A percentile compares a stretch with the other conserved stretches of the same genome.
phyloP scores from a whole-genome alignment of 1,139 yeast genomes.

The Hyphopichia khmerensis region DNA sequence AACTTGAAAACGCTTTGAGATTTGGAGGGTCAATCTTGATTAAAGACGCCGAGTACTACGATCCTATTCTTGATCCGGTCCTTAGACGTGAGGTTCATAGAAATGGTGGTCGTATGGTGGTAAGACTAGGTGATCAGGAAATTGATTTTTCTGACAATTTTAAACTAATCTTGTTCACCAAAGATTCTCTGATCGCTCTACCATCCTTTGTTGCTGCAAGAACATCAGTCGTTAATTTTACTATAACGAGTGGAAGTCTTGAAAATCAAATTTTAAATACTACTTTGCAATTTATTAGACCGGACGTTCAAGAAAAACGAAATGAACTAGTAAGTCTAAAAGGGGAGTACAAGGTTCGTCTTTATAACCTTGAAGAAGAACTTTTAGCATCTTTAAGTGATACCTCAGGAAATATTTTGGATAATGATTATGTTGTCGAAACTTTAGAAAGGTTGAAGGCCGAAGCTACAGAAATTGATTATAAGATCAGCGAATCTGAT shows the following conservation, averaged over 20 bases:
- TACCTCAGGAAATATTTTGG: conserved; percentile 64
- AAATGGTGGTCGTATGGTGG: conserved; percentile 69
- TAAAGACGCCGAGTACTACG: conserved; percentile 76
- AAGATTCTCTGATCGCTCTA: conserved; percentile 50
- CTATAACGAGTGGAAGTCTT: conserved; percentile 66
- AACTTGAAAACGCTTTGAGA: conserved; percentile 74
- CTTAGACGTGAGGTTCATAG: conserved; percentile 59
- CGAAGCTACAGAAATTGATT: conserved; percentile 57
- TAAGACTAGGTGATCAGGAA: conserved; percentile 60
- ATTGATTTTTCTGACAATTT: conserved; percentile 71
- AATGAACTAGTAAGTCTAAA: conserved; percentile 52
- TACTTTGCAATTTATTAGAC: conserved; percentile 55
- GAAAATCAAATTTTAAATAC: conserved; percentile 62
- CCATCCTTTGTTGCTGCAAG: conserved; percentile 62
- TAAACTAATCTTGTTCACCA: conserved; percentile 58
- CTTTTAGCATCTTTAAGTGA: conserved; percentile 59
- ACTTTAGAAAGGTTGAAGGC: conserved; percentile 65
- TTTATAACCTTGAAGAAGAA: conserved; percentile 59
- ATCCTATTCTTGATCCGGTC: conserved; percentile 68
- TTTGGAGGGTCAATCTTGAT: conserved; percentile 79
- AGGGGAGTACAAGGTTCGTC: conserved; percentile 56
- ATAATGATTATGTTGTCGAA: conserved; percentile 58
- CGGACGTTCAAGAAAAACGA: conserved; percentile 66
- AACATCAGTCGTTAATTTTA: conserved; percentile 65
- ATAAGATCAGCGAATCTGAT: conserved; percentile 54